Percentiles rank a stretch among this genome's conserved stretches.
Conservation (phyloP, 1,284 basidiomycete species). For the Ceratobasidium sp. region DNA sequence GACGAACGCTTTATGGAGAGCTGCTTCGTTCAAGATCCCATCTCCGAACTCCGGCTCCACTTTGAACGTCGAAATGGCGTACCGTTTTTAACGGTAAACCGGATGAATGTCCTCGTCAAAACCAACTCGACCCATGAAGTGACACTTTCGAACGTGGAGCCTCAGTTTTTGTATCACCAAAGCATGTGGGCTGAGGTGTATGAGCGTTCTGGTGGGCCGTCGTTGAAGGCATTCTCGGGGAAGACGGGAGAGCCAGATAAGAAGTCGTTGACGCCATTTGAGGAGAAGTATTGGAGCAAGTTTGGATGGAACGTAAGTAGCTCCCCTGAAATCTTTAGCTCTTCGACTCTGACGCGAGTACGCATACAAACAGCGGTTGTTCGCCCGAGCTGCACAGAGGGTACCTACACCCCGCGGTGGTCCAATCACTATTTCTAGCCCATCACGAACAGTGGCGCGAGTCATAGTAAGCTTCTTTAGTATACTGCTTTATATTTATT, state of each 20-base stretch:
- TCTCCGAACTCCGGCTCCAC: conserved; percentile 23
- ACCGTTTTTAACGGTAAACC: conserved; percentile 21
- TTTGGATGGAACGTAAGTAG: conserved; percentile 27
- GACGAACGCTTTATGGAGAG: conserved; percentile 13
- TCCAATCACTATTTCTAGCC: too few species aligned
- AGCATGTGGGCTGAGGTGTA: conserved; percentile 29
- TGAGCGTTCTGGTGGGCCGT: neutral
- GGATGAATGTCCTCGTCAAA: conserved; percentile 18
- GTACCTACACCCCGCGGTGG: too few species aligned
- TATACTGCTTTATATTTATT: too few species aligned
- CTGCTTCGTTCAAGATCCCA: conserved; percentile 3
- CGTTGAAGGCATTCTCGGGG: neutral
- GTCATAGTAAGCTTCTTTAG: too few species aligned
- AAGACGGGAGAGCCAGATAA: conserved; percentile 14
- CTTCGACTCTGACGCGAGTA: neutral
- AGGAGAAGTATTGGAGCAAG: conserved; percentile 23
- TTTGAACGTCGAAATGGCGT: conserved; percentile 1
- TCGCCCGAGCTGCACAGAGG: too few species aligned
- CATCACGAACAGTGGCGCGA: too few species aligned
- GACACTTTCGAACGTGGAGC: conserved; percentile 3
- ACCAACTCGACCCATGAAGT: conserved; percentile 4
- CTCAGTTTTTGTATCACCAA: conserved; percentile 20
- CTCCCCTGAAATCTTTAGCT: too few species aligned
- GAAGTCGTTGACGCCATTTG: conserved; percentile 14
- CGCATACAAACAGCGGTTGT: too few species aligned